A percentile compares a stretch with the other conserved stretches of the same genome.
Evolutionary conservation across 2,329 filamentous ascomycete species (phyloP).

Genomic region (Ambrosiella beaveri): DNA sequence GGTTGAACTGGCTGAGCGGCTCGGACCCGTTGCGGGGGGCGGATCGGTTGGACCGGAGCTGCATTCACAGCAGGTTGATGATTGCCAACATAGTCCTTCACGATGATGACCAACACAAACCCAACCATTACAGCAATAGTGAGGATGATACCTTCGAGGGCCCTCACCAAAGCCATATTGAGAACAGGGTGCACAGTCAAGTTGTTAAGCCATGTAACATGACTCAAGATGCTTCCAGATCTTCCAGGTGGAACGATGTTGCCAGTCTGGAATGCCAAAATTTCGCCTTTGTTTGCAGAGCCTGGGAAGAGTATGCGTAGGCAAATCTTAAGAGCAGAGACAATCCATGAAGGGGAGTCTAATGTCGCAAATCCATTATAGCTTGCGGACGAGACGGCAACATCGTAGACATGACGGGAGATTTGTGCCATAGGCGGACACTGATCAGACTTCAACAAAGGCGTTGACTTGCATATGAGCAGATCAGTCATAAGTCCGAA

Average conservation of each 20-base stretch:
- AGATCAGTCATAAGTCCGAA: conserved; percentile 10
- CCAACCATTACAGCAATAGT: conserved; percentile 79
- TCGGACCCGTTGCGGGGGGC: not conserved
- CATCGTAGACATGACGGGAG: conserved; percentile 6
- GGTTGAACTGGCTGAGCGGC: not conserved
- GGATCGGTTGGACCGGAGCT: not conserved
- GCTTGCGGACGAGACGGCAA: conserved; percentile 2
- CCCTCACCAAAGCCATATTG: conserved; percentile 65
- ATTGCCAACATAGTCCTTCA: conserved; percentile 94
- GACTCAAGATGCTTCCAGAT: conserved; percentile 34
- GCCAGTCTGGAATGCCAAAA: not conserved
- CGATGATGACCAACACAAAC: conserved; percentile 93
- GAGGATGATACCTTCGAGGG: conserved; percentile 85
- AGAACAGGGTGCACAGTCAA: conserved; percentile 52
- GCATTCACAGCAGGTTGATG: conserved; percentile 64
- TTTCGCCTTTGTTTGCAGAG: conserved; percentile 2
- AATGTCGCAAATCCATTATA: not conserved
- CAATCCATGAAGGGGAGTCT: not conserved
- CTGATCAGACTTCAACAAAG: conserved; percentile 12
- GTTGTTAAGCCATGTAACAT: conserved; percentile 38
- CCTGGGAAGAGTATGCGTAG: conserved; percentile 6
- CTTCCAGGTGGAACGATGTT: conserved; percentile 9
- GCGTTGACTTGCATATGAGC: conserved; percentile 19
- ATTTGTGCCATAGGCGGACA: conserved; percentile 10
- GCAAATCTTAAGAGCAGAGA: not conserved